These are phyloP conservation scores for Uronychia setigera DNA, from an alignment of 73 alveolate species.

Conservation along the genomic window DNA sequence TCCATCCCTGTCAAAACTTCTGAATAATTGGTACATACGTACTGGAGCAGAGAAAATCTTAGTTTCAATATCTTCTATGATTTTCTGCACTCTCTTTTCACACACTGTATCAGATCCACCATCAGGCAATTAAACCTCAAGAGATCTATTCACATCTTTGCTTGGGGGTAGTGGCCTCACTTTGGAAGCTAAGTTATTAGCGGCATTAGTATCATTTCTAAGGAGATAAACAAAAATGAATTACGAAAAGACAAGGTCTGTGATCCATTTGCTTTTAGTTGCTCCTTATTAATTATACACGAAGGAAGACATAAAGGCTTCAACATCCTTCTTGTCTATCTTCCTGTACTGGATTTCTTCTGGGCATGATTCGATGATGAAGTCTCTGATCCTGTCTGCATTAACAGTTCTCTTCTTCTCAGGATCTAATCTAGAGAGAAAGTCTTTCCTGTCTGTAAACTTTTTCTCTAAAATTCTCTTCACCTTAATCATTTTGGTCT, in stretches of 20 bases:
- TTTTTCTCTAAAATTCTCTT: constrained; percentile 23
- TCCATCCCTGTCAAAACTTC: constrained; percentile 53
- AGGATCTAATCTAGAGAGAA: not conserved
- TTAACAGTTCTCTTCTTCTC: constrained; percentile 30
- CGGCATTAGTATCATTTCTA: constrained; percentile 18
- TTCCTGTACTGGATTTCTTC: constrained; percentile 34
- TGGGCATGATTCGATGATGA: constrained; percentile 24
- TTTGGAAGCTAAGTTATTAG: constrained; percentile 7
- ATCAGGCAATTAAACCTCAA: constrained; percentile 11
- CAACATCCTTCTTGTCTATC: constrained; percentile 29
- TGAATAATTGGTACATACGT: constrained; percentile 21
- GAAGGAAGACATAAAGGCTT: constrained; percentile 38
- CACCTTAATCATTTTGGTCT: constrained; percentile 21
- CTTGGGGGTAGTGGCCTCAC: constrained; percentile 43
- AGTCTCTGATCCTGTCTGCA: constrained; percentile 30
- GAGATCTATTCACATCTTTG: constrained; percentile 30
- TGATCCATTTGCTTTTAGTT: constrained; percentile 23
- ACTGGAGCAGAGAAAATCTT: constrained; percentile 42
- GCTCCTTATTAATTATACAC: constrained; percentile 31
- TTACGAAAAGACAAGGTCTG: constrained; percentile 21
- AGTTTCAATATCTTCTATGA: constrained; percentile 25
- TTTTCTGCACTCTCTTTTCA: constrained; percentile 9
- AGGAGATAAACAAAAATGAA: not conserved
- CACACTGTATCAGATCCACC: constrained; percentile 17
- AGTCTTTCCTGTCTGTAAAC: not conserved